Percentiles rank a stretch among this genome's conserved stretches.
phyloP scores from a whole-genome alignment of 2,329 filamentous ascomycete species.

The Graphilbum sp. region DNA sequence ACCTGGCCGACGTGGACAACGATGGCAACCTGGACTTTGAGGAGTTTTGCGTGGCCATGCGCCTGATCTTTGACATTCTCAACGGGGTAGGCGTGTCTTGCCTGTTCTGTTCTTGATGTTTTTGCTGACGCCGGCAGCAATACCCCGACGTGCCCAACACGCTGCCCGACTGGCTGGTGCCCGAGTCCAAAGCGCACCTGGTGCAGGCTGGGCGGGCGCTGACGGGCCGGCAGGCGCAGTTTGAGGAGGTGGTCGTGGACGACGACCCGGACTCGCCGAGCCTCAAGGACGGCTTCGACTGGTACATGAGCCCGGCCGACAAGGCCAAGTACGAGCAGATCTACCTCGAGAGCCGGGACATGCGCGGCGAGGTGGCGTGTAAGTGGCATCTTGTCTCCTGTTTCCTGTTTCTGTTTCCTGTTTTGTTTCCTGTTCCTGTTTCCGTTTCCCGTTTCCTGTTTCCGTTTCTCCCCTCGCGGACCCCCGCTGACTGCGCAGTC shows the following conservation, averaged over 20 bases:
- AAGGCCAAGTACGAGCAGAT: slow-evolving; percentile 95
- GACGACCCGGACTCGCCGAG: slow-evolving; percentile 70
- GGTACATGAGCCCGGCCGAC: slow-evolving; percentile 93
- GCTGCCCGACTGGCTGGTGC: slow-evolving; percentile 91
- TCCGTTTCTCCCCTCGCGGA: neutral
- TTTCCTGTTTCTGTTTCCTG: neutral
- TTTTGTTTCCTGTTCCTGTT: neutral
- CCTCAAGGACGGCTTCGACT: slow-evolving; percentile 93
- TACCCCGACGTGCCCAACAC: slow-evolving; percentile 72
- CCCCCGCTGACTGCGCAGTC: slow-evolving; percentile 30
- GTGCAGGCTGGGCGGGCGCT: slow-evolving; percentile 72
- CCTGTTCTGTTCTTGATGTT: too few relatives aligned
- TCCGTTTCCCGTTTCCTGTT: neutral
- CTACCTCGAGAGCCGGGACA: slow-evolving; percentile 80
- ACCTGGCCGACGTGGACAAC: slow-evolving; percentile 90
- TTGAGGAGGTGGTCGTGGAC: slow-evolving; percentile 55
- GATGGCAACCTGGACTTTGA: slow-evolving; percentile 98
- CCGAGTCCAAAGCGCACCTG: slow-evolving; percentile 83
- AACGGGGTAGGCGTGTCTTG: slow-evolving; percentile 56
- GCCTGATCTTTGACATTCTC: slow-evolving; percentile 90
- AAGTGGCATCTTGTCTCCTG: slow-evolving; percentile 16
- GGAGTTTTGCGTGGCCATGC: slow-evolving; percentile 98
- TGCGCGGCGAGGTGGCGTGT: slow-evolving; percentile 72
- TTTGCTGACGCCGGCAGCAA: slow-evolving; percentile 43
- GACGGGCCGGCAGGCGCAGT: slow-evolving; percentile 61